Base-by-base conservation (phyloP, 306 rosid species). In the Urtica urens region DNA sequence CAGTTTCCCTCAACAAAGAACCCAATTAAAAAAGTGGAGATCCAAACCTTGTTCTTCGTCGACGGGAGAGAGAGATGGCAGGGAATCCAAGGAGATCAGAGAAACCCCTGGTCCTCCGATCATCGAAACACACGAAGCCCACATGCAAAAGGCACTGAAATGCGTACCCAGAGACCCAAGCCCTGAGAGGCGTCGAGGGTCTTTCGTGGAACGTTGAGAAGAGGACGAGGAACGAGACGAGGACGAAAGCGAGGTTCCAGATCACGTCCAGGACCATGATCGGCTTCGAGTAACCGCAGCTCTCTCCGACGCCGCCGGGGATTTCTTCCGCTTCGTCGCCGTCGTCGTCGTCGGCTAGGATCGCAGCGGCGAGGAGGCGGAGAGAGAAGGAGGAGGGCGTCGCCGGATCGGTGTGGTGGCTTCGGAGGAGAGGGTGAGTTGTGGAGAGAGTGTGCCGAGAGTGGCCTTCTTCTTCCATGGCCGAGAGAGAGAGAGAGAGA, bases 161-260 rank as follows among this genome's bases (percentile, higher is more conserved):
- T 29, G 76, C 72, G 62, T 84, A 78, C 37, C 83, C 94, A 46
- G 56, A 65, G 11, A 84, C 71, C 94, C 94, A 84, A 5, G 72
- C 45, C 58, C 94, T 65, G 49, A 84, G 62, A 51, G 92, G 94
- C 17, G 86, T 78, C 8, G 81, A 63, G 0, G 94, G 94, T 3
- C 65, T 72, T 63, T 84, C 94, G 3, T 10, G 28, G 40, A 80
- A 53, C 1, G 86, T 72, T 21, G 81, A 75, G 1, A 80, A 53
- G 23, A 84, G 82, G 1, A 84, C 94, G 34, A 59, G 68, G 46
- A 76, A 56, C 49, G 92, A 65, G 26, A 75, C 83, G 12, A 65
- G 50, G 2, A 80, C 83, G 62, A 84, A 84, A 15, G 86, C 73
- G 18, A 84, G 57, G 69, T 80, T 80, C 90, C 94, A 83, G 1